Evolutionary conservation across 306 rosid species (phyloP).

Genomic region (Gastrolobium bilobum): DNA sequence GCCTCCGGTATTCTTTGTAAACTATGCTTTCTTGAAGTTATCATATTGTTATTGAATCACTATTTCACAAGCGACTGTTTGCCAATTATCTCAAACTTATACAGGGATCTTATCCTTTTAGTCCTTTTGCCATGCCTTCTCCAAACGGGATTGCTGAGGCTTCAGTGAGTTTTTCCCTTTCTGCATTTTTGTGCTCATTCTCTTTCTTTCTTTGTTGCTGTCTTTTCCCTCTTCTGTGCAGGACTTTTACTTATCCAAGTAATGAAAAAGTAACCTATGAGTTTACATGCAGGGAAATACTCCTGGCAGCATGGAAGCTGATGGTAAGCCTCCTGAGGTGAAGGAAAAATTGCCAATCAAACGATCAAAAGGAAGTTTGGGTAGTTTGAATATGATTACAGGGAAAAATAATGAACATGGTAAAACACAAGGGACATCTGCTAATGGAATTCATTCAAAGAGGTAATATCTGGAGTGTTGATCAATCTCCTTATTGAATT

Average conservation of each 20-base stretch:
- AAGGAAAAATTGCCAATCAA: constrained; percentile 95
- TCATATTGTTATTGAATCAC: constrained; percentile 41
- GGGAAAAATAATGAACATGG: constrained; percentile 85
- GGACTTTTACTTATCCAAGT: constrained; percentile 43
- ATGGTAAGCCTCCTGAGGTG: constrained; percentile 83
- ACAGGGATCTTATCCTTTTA: constrained; percentile 97
- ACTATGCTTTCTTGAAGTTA: constrained; percentile 46
- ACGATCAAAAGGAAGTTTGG: constrained; percentile 98
- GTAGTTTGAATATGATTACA: constrained; percentile 97
- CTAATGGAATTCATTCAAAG: constrained; percentile 87
- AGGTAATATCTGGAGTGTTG: constrained; percentile 65
- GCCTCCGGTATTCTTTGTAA: constrained; percentile 80
- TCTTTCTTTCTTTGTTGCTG: constrained; percentile 14
- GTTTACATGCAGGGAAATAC: constrained; percentile 80
- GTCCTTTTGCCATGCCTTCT: constrained; percentile 93
- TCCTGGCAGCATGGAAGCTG: constrained; percentile 82
- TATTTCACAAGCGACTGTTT: constrained; percentile 35
- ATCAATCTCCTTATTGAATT: constrained; percentile 38
- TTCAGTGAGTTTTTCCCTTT: constrained; percentile 72
- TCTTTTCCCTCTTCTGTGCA: constrained; percentile 21
- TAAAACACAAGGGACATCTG: constrained; percentile 81
- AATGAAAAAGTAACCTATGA: constrained; percentile 48
- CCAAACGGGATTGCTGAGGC: constrained; percentile 93
- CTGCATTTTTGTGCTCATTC: constrained; percentile 29
- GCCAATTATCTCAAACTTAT: constrained; percentile 41